These are phyloP conservation scores for Trichoderma parareesei DNA, from an alignment of 495 filamentous ascomycete genomes.

Conservation along the genomic window DNA sequence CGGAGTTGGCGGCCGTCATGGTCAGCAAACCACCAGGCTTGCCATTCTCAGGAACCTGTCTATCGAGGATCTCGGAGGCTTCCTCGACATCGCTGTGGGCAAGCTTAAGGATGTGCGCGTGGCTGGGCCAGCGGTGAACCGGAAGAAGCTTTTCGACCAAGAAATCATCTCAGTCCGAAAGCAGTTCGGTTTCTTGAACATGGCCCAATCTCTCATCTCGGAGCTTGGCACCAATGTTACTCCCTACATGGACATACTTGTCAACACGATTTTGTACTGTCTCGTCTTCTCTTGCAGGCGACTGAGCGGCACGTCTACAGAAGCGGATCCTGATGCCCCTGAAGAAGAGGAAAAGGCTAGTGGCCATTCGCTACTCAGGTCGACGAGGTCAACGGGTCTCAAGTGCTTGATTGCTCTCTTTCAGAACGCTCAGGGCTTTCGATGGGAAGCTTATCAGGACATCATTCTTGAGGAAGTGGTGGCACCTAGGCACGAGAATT, in stretches of 20 bases:
- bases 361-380: conserved; percentile 53
- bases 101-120: conserved; percentile 51
- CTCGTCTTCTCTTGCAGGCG: conserved; percentile 60
- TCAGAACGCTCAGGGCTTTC: conserved; percentile 52
- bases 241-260: conserved; percentile 52
- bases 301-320: conserved; percentile 30
- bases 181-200: conserved; percentile 80
- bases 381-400: conserved; percentile 62
- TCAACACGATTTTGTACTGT: conserved; percentile 72
- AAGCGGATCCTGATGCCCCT: conserved; percentile 22
- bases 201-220: conserved; percentile 81
- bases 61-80: conserved; percentile 60
- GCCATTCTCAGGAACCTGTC: conserved; percentile 43
- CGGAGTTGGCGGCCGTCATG: conserved; percentile 49
- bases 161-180: conserved; percentile 58
- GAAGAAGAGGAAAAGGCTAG: conserved; percentile 38
- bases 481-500: conserved; percentile 65
- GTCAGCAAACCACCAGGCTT: conserved; percentile 55
- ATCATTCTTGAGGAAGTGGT: conserved; percentile 67
- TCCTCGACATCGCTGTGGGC: conserved; percentile 75
- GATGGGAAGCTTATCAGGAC: conserved; percentile 63
- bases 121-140: conserved; percentile 38
- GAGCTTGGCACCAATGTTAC: conserved; percentile 64
- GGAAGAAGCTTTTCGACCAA: conserved; percentile 42
- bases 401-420: conserved; percentile 76